Base-by-base conservation (phyloP, 805 yeast species). In the Candida maris region DNA sequence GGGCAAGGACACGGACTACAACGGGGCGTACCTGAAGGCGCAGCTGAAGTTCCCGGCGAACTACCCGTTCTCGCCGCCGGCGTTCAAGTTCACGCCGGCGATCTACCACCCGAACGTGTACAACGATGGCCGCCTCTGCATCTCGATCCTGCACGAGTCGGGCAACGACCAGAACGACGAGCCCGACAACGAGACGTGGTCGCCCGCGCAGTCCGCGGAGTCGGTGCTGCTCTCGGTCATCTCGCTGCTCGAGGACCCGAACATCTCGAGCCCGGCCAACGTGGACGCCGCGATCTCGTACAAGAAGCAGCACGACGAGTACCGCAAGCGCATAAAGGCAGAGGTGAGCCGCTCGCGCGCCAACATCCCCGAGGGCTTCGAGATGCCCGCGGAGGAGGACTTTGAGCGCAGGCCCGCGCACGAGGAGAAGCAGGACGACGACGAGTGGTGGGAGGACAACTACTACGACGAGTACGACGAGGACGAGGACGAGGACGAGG, bases 281-380 rank as follows among this genome's bases (percentile, higher is more conserved):
- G 89, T 93, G 30, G 97, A 91, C 59, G 98, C 98, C 6, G 87
- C 96, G n/a, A 85, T 91, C 23, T 87, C 85, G 49, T 89, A 86
- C 75, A 74, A 94, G 52, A 86, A 85, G 53, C 79, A 85, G 61
- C 80, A 83, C 19, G 88, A 81, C 19, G 81, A 78, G 35, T 91
- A 88, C 65, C 77, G 77, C 57, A 79, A 77, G 56, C 79, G 82
- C 57, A 93, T 89, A 4, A 71, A 74, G 42, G 75, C 77, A 48
- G 96, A 88, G 52, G 97, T 89, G 25, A 83, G 79, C 52, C 70
- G 85, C 51, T 83, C 95, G 25, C 82, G 80, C 56, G 76, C 77
- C 40, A 89, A 86, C 59, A 85, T 91, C 36, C 98, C 98, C 14
- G 76, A 71, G 35, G 97, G 82, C 27, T 87, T 87, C 55, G 72